Evolutionary conservation across 2,329 filamentous ascomycete species (phyloP).

Genomic region (Aspergillus sp.): DNA sequence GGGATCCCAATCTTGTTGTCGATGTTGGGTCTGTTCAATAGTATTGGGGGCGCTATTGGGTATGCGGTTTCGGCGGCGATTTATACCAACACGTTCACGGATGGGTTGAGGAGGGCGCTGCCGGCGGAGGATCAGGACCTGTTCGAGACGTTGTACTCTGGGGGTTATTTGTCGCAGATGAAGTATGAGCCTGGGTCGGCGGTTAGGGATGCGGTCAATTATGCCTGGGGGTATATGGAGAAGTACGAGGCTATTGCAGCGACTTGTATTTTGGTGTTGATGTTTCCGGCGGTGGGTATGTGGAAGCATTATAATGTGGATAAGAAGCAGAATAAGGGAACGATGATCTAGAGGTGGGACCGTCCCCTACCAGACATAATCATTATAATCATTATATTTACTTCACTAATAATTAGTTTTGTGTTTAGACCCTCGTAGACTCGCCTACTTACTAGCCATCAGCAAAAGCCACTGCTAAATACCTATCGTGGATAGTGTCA

Average conservation of each 20-base stretch:
- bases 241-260: conserved; percentile 32
- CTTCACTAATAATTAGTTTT: no score
- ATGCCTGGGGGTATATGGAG: conserved; percentile 35
- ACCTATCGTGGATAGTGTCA: no score
- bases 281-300: conserved; percentile 26
- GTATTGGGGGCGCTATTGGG: conserved; percentile 41
- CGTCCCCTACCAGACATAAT: no score
- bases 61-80: conserved; percentile 45
- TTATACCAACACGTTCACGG: conserved; percentile 61
- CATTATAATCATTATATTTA: no score
- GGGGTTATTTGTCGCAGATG: conserved; percentile 31
- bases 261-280: conserved; percentile 28
- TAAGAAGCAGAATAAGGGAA: conserved; percentile 34
- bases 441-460: no score
- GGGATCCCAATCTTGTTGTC: conserved; percentile 52
- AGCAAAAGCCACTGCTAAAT: no score
- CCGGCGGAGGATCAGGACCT: conserved; percentile 22
- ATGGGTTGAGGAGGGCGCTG: conserved; percentile 40
- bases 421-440: no score
- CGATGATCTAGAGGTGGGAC: conserved; percentile 10
- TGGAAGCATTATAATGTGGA: conserved; percentile 34
- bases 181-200: conserved; percentile 30
- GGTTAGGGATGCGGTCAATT: conserved; percentile 31
- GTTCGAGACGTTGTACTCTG: conserved; percentile 25
- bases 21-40: conserved; percentile 38